A percentile compares a stretch with the other conserved stretches of the same genome.
These are phyloP conservation scores for Xylaria sp. DNA, from an alignment of 2,329 filamentous ascomycete species.

Conservation along the genomic window DNA sequence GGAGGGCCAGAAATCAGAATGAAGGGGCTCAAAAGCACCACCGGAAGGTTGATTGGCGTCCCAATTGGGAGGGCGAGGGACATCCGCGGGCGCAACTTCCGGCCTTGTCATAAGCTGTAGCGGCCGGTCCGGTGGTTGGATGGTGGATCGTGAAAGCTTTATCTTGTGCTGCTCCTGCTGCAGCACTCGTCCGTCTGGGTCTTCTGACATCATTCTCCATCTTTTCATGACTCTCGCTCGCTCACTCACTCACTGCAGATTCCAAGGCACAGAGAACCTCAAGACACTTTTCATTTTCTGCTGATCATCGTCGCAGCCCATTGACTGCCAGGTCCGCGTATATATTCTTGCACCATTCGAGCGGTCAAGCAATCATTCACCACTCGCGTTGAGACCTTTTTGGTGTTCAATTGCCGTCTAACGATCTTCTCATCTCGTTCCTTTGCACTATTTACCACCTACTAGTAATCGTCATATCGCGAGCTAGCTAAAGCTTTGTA, in stretches of 20 bases:
- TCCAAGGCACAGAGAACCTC: not conserved
- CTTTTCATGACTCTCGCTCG: constrained; percentile 33
- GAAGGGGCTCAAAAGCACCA: not conserved
- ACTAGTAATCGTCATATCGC: not conserved
- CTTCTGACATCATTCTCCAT: constrained; percentile 40
- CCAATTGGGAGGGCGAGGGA: not conserved
- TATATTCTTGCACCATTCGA: not conserved
- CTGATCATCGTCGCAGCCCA: not conserved
- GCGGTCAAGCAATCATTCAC: not conserved
- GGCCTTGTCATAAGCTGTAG: not conserved
- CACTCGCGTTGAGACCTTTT: not conserved
- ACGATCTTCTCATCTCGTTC: not conserved
- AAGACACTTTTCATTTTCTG: not conserved
- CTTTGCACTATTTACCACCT: not conserved
- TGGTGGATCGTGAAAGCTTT: constrained; percentile 32
- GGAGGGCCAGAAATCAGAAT: not conserved
- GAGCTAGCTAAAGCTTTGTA: not conserved
- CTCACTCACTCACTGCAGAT: constrained; percentile 2
- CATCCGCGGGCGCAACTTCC: not conserved
- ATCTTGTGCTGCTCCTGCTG: not conserved
- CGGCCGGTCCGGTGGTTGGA: not conserved
- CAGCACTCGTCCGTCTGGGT: constrained; percentile 15
- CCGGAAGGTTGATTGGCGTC: constrained; percentile 1
- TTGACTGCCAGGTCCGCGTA: not conserved
- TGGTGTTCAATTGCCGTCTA: not conserved